These are phyloP conservation scores for Fusarium anguioides DNA, from an alignment of 2,329 filamentous ascomycete species.

Conservation along the genomic window DNA sequence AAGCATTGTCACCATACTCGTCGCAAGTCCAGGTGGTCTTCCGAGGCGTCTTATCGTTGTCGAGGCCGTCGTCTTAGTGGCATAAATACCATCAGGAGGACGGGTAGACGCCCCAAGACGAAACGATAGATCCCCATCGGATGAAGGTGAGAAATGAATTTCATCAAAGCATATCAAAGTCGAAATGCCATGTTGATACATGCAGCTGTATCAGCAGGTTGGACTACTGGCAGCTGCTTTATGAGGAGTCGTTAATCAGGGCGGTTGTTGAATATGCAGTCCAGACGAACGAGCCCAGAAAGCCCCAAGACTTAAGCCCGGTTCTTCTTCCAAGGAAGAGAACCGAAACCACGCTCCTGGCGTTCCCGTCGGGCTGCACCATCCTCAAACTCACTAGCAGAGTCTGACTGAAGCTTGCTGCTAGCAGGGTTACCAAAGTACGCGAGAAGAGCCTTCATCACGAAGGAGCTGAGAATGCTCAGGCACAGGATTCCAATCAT, in stretches of 20 bases:
- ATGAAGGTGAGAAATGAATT: constrained; percentile 30
- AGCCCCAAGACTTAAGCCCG: constrained; percentile 39
- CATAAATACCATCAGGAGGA: background rate
- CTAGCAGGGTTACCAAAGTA: constrained; percentile 65
- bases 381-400: constrained; percentile 63
- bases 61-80: constrained; percentile 43
- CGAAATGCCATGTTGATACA: constrained; percentile 22
- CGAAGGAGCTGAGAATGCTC: constrained; percentile 78
- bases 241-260: constrained; percentile 10
- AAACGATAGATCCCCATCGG: constrained; percentile 1
- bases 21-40: constrained; percentile 29
- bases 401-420: constrained; percentile 57
- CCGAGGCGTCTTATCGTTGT: constrained; percentile 57
- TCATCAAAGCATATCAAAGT: constrained; percentile 10
- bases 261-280: constrained; percentile 48
- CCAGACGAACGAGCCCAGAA: constrained; percentile 7
- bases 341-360: constrained; percentile 67
- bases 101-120: background rate
- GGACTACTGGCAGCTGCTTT: constrained; percentile 46
- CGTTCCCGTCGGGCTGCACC: constrained; percentile 69
- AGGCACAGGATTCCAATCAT: constrained; percentile 87
- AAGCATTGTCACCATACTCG: constrained; percentile 60
- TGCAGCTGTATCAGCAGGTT: constrained; percentile 51
- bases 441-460: constrained; percentile 75
- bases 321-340: constrained; percentile 50